Evolutionary conservation across 2,329 filamentous ascomycete species (phyloP), one percentile per base, ranked within the genome.

Genomic region (Sporothrix brasiliensis): DNA sequence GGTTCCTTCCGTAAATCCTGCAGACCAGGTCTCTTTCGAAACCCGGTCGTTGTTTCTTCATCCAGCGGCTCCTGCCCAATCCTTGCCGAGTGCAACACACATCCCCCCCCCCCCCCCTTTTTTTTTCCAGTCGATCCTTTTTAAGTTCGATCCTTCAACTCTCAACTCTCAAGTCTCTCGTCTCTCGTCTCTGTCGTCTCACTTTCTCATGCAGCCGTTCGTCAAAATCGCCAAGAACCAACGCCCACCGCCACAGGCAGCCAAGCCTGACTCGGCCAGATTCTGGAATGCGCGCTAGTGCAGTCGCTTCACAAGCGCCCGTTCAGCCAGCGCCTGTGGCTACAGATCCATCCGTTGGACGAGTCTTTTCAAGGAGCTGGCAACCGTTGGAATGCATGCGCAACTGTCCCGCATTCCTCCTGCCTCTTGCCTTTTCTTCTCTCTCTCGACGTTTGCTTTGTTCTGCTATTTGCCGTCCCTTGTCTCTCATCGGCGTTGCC

Each of bases 331-430:
- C 44, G 44, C 44, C 21, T 27, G 41, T 39, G 49, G 49, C 63
- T 44, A 49, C 21, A 27, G 50, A 54, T 54, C 61, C 54, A n/a
- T n/a, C 16, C 9, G 39, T 24, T 24, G 19, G 27, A n/a, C 50
- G 19, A 49, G 14, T 14, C 13, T 58, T 39, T 34, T 50, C 53
- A 49, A 34, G 14, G 54, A 49, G 47, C 10, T 10, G 67, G 53
- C 67, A 69, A 61, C 67, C 67, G 67, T 61, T 69, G 67, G 67
- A 61, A 69, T 61, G 67, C 54, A 19, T 24, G 24, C 3, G 27
- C 16, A n/a, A 1, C n/a, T n/a, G 47, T 52, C 47, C 34, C n/a
- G 19, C 63, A 66, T 66, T 66, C 61, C 63, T 65, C 44, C 41
- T 50, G 14, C 49, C n/a, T 44, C 27, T n/a, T 30, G 9, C 1